Conservation (phyloP, 495 filamentous ascomycete species). For the Penicillium chermesinum region DNA sequence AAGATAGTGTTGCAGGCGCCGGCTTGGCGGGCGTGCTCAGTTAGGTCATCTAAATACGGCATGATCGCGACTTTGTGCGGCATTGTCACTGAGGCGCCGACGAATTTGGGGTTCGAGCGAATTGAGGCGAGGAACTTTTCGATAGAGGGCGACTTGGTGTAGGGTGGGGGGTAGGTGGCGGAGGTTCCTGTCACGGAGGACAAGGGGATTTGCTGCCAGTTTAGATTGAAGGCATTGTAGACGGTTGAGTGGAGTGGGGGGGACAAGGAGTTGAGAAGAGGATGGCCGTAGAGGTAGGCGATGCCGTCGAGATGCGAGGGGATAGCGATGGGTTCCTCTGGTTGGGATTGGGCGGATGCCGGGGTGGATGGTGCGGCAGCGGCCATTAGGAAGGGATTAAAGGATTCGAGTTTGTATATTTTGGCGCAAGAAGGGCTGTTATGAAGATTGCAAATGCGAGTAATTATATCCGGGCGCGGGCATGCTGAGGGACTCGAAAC, state of each 20-base stretch:
- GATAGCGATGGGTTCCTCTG: constrained; percentile 36
- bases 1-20: constrained; percentile 74
- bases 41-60: constrained; percentile 61
- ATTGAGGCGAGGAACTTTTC: constrained; percentile 46
- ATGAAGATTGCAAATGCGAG: not conserved
- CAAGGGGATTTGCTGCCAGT: constrained; percentile 55
- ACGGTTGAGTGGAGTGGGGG: constrained; percentile 64
- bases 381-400: constrained; percentile 15
- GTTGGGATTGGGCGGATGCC: constrained; percentile 4
- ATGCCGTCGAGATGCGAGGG: constrained; percentile 35
- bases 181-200: constrained; percentile 36
- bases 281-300: constrained; percentile 48
- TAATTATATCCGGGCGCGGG: constrained; percentile 5
- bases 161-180: constrained; percentile 32
- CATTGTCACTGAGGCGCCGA: constrained; percentile 70
- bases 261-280: constrained; percentile 63
- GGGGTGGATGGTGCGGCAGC: constrained; percentile 10
- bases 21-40: constrained; percentile 60
- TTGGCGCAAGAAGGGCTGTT: constrained; percentile 1
- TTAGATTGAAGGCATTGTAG: constrained; percentile 52
- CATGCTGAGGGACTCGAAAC: constrained; percentile 3
- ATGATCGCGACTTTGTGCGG: constrained; percentile 69
- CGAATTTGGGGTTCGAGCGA: constrained; percentile 44
- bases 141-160: constrained; percentile 40
- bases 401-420: not conserved